Conservation (phyloP, 345 rosid species). For the Toxicodendron radicans region DNA sequence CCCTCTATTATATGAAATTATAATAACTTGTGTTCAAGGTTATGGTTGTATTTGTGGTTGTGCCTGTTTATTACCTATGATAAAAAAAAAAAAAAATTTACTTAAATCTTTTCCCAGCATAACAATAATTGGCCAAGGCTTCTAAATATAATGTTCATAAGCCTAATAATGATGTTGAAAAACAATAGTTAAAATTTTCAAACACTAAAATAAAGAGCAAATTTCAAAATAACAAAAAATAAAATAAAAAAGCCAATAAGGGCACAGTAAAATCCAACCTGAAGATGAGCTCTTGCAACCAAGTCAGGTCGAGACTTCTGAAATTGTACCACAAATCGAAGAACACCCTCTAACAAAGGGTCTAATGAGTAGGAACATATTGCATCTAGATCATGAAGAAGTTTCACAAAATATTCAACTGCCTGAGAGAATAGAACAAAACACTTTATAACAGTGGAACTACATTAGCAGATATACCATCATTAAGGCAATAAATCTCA, state of each 20-base stretch:
- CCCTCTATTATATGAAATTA: too few species aligned
- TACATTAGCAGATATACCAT: neutral
- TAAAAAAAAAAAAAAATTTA: too few species aligned
- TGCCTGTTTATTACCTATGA: too few species aligned
- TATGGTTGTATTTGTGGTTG: too few species aligned
- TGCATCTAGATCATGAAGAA: constrained; percentile 83
- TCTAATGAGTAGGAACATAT: constrained; percentile 75
- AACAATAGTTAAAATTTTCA: neutral
- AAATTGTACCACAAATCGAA: constrained; percentile 78
- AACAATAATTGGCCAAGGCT: neutral
- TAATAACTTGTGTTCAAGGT: too few species aligned
- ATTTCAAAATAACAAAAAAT: neutral
- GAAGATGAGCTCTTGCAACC: constrained; percentile 94
- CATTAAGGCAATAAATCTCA: constrained; percentile 27
- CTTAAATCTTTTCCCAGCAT: neutral
- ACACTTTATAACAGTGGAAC: constrained; percentile 19
- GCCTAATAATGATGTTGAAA: neutral
- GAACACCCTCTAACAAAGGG: constrained; percentile 61
- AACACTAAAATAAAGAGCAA: neutral
- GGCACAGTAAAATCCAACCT: constrained; percentile 46
- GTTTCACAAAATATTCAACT: constrained; percentile 79
- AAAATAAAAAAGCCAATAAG: neutral
- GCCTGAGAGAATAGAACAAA: constrained; percentile 57
- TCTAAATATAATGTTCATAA: neutral
- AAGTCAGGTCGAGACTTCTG: constrained; percentile 90